Base-by-base conservation (phyloP, 305 asterid genomes). In the Solanum hybrid region DNA sequence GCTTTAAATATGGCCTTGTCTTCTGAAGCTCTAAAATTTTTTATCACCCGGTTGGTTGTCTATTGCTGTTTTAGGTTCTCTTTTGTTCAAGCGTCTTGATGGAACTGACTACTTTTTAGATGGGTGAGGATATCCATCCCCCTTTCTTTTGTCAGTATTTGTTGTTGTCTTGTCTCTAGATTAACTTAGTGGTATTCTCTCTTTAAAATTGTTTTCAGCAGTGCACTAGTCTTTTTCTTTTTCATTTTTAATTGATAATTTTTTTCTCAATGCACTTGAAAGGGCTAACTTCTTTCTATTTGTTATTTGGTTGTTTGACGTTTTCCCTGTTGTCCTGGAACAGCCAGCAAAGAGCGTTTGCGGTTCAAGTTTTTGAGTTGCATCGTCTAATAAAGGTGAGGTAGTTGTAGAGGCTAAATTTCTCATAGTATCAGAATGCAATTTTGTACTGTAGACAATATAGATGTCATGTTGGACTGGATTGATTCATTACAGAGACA, bases 321-420 rank as follows among this genome's bases (percentile, higher is more conserved):
- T 42, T 16, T 8, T 27, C 71, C 26, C 8, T 42, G 5, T 9
- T 81, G 26, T 42, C 37, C 16, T 81, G 24, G 37, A 42, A 89
- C 95, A 97, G 98, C 88, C 99, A 96, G 88, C 99, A 95, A 92
- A 91, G 98, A 90, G 94, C 91, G 42, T 97, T 97, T 90, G 98
- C 98, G 10, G 94, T 95, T 92, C 99, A 97, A 95, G 93, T 96
- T 32, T 97, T 97, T 37, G 99, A 97, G 96, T 93, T 97, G 98
- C 98, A 96, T 90, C 91, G 96, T 92, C 89, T 97, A 90, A 89
- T 97, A 51, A 93, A 95, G 99, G 99, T 96, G 88, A 77, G 88
- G 17, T 35, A 36, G 27, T 7, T 80, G 13, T 80, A 38, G 86
- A 80, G 35, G 86, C 86, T 80, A 37, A 32, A 7, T 80, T 80